Conservation (phyloP, 768 basidiomycete genomes). For the Suillus tomentosus region DNA sequence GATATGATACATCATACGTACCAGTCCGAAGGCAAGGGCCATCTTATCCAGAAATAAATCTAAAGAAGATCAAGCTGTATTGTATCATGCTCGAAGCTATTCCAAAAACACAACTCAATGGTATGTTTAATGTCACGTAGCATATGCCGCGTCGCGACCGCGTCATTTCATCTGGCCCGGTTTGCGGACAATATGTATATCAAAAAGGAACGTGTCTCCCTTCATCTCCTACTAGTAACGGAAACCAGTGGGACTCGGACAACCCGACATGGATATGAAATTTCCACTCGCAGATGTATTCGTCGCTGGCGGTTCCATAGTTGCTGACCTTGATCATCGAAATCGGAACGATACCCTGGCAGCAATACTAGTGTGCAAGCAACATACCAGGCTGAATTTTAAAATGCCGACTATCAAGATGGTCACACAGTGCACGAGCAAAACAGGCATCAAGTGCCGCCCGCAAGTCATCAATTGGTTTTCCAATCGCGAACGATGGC, state of each 20-base stretch:
- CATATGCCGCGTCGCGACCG: too few species aligned
- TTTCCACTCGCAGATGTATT: background rate
- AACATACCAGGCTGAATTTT: background rate
- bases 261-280: background rate
- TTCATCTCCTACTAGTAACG: background rate
- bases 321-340: background rate
- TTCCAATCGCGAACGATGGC: background rate
- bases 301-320: background rate
- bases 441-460: background rate
- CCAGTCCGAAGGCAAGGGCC: background rate
- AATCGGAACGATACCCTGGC: background rate
- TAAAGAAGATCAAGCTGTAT: background rate
- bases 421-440: background rate
- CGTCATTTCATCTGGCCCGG: background rate
- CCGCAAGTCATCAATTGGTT: background rate
- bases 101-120: background rate
- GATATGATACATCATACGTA: background rate
- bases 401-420: background rate
- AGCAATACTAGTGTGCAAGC: background rate
- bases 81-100: background rate
- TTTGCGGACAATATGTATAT: background rate
- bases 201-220: background rate
- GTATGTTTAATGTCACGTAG: background rate
- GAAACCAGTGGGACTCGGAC: background rate
- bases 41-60: background rate